phyloP scores from a whole-genome alignment of 208 protist species.

The Leishmania major region DNA sequence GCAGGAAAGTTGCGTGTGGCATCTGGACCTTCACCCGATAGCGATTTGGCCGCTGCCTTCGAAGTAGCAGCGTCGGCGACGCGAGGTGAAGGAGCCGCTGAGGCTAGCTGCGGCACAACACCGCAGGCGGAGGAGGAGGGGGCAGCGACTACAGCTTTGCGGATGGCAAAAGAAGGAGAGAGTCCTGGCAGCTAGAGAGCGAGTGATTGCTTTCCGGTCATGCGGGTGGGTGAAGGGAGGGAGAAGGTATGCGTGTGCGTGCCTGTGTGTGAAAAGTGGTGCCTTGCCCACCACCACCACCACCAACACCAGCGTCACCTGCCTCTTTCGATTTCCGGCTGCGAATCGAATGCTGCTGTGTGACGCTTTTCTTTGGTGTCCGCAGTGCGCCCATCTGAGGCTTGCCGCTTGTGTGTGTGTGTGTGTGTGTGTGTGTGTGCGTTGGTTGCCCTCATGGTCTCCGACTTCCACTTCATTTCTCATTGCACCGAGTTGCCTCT shows the following conservation, averaged over 20 bases:
- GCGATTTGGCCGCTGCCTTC: not conserved
- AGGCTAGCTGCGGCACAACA: not conserved
- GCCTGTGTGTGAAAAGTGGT: not conserved
- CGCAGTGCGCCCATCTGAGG: not conserved
- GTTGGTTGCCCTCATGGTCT: not conserved
- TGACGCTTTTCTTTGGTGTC: not conserved
- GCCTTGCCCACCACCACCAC: not conserved
- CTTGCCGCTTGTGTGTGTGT: not conserved
- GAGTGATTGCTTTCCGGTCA: not conserved
- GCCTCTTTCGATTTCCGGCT: not conserved
- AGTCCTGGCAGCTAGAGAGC: not conserved
- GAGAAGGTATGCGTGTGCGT: not conserved
- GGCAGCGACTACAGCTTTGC: not conserved
- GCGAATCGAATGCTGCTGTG: not conserved
- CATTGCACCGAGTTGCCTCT: not conserved
- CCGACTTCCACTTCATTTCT: not conserved
- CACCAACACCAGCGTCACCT: not conserved
- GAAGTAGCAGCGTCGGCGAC: not conserved
- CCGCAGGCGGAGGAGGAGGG: not conserved
- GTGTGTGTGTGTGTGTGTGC: not conserved
- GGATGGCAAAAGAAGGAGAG: not conserved
- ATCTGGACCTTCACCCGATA: no score
- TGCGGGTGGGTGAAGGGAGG: not conserved
- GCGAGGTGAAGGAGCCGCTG: not conserved
- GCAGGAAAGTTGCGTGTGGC: not conserved